phyloP scores from a whole-genome alignment of 495 filamentous ascomycete species.

The Amniculicola lignicola region DNA sequence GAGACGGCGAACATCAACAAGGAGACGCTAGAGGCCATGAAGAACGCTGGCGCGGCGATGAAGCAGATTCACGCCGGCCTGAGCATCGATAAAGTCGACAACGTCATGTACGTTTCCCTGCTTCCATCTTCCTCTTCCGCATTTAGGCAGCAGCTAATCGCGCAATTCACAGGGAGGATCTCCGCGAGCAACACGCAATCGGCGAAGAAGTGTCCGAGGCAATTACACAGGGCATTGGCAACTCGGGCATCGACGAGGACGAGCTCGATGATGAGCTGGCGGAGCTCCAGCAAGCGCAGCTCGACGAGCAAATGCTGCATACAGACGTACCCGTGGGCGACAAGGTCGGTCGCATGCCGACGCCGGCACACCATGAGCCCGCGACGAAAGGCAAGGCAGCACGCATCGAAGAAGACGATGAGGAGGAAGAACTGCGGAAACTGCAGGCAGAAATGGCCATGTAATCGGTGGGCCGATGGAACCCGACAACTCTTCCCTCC shows the following conservation, averaged over 20 bases:
- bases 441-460: conserved; percentile 98
- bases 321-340: conserved; percentile 71
- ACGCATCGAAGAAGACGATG: conserved; percentile 76
- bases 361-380: conserved; percentile 70
- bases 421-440: conserved; percentile 91
- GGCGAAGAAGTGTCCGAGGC: conserved; percentile 87
- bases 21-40: conserved; percentile 92
- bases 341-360: conserved; percentile 68
- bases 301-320: conserved; percentile 91
- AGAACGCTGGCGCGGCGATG: conserved; percentile 85
- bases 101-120: conserved; percentile 74
- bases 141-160: neutral
- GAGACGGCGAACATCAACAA: conserved; percentile 98
- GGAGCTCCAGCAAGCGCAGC: conserved; percentile 72
- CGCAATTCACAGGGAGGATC: conserved; percentile 66
- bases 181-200: conserved; percentile 86
- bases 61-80: conserved; percentile 84
- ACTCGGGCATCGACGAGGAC: conserved; percentile 74
- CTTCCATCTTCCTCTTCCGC: neutral
- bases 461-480: conserved; percentile 49
- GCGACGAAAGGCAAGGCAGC: conserved; percentile 46
- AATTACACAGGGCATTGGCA: conserved; percentile 69
- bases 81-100: conserved; percentile 88
- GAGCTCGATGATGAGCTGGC: conserved; percentile 81
- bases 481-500: too few relatives aligned